Conservation (phyloP, 2,329 filamentous ascomycete genomes). For the Gnomoniopsis smithogilvyi region DNA sequence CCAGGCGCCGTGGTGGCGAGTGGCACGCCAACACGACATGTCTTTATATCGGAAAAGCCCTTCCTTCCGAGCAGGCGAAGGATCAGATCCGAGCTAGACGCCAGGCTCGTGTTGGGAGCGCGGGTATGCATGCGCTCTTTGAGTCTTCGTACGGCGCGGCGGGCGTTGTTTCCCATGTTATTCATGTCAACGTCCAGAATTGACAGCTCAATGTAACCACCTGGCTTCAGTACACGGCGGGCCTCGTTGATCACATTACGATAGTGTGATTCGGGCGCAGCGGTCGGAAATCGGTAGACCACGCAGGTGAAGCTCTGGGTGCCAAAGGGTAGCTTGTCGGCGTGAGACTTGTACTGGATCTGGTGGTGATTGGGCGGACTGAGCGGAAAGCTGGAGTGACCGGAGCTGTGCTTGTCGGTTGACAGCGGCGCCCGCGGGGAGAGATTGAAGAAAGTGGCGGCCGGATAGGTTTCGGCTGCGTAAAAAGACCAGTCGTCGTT, state of each 20-base stretch:
- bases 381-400: slow-evolving; percentile 46
- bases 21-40: slow-evolving; percentile 74
- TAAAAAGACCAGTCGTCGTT: slow-evolving; percentile 89
- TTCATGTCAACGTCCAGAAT: slow-evolving; percentile 78
- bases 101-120: slow-evolving; percentile 58
- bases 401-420: slow-evolving; percentile 37
- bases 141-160: slow-evolving; percentile 64
- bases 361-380: slow-evolving; percentile 72
- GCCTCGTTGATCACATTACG: slow-evolving; percentile 71
- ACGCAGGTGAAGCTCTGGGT: slow-evolving; percentile 72
- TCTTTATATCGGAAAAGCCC: slow-evolving; percentile 70
- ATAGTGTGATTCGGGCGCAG: slow-evolving; percentile 65
- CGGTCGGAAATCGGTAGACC: slow-evolving; percentile 73
- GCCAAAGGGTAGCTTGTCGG: slow-evolving; percentile 70
- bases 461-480: slow-evolving; percentile 74
- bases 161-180: slow-evolving; percentile 73
- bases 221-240: slow-evolving; percentile 73
- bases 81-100: slow-evolving; percentile 57
- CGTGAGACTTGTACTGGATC: slow-evolving; percentile 62
- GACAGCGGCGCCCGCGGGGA: slow-evolving; percentile 55
- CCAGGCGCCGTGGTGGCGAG: slow-evolving; percentile 49
- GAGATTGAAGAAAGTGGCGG: slow-evolving; percentile 73
- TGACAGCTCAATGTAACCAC: slow-evolving; percentile 75
- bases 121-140: slow-evolving; percentile 67
- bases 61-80: slow-evolving; percentile 64